A percentile compares a stretch with the other conserved stretches of the same genome.
These are phyloP conservation scores for Diatrype stigma DNA, from an alignment of 2,329 filamentous ascomycete genomes.

Conservation along the genomic window DNA sequence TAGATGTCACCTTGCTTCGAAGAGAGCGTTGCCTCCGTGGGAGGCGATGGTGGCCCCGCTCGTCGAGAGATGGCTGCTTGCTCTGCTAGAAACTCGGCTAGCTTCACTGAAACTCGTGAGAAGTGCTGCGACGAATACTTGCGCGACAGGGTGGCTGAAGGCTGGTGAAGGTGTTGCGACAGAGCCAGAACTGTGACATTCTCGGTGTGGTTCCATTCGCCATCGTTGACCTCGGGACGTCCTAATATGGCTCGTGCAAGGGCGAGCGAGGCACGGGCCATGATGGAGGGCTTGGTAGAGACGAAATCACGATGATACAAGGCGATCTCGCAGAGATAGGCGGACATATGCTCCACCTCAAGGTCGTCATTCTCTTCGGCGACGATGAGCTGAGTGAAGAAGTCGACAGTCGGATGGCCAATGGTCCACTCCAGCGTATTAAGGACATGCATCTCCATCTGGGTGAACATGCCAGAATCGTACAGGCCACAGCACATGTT, in stretches of 20 bases:
- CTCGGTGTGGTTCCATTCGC: slow-evolving; percentile 72
- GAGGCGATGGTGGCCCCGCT: slow-evolving; percentile 55
- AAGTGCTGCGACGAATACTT: slow-evolving; percentile 55
- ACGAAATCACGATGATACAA: slow-evolving; percentile 97
- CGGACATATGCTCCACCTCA: slow-evolving; percentile 90
- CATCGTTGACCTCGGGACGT: slow-evolving; percentile 69
- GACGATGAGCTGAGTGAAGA: slow-evolving; percentile 84
- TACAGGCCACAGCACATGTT: slow-evolving; percentile 99
- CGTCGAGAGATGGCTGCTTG: slow-evolving; percentile 53
- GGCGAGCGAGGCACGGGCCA: slow-evolving; percentile 82
- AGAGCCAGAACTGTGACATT: slow-evolving; percentile 60
- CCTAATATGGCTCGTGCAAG: slow-evolving; percentile 82
- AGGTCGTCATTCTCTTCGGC: slow-evolving; percentile 73
- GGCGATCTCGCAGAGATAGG: slow-evolving; percentile 92
- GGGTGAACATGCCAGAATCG: slow-evolving; percentile 98
- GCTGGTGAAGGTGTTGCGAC: slow-evolving; percentile 56
- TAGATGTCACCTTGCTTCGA: slow-evolving; percentile 59
- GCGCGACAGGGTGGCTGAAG: slow-evolving; percentile 53
- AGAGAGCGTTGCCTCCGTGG: slow-evolving; percentile 44
- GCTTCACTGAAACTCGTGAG: slow-evolving; percentile 50
- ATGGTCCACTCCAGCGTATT: slow-evolving; percentile 96
- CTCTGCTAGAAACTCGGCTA: slow-evolving; percentile 56
- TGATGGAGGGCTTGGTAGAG: slow-evolving; percentile 82
- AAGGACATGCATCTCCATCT: slow-evolving; percentile 99
- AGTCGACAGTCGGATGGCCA: slow-evolving; percentile 92